phyloP scores from a whole-genome alignment of 495 filamentous ascomycete species.

The Thermothielavioides terrestris region DNA sequence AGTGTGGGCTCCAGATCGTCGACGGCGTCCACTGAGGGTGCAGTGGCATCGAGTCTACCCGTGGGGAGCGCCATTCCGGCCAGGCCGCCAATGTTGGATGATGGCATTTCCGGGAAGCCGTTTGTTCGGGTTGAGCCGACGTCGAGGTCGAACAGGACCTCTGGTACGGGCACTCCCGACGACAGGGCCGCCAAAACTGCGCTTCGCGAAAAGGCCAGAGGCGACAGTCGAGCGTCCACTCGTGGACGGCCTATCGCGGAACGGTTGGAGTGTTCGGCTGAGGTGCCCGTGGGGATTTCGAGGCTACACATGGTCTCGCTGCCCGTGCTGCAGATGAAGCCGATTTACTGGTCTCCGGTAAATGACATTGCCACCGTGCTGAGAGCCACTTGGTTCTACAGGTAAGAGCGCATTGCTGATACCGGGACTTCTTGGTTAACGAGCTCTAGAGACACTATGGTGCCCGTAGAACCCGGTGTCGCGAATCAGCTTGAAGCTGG shows the following conservation, averaged over 20 bases:
- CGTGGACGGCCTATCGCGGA: neutral
- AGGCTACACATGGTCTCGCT: slow-evolving; percentile 56
- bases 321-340: slow-evolving; percentile 70
- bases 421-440: neutral
- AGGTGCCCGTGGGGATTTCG: slow-evolving; percentile 68
- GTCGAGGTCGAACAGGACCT: slow-evolving; percentile 7
- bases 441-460: slow-evolving; percentile 65
- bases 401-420: slow-evolving; percentile 2
- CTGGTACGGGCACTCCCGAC: slow-evolving; percentile 13
- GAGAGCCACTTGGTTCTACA: slow-evolving; percentile 93
- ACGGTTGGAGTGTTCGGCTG: slow-evolving; percentile 24
- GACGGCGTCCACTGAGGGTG: slow-evolving; percentile 5
- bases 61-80: slow-evolving; percentile 10
- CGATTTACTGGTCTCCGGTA: slow-evolving; percentile 96
- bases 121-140: slow-evolving; percentile 34
- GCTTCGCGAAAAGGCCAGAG: slow-evolving; percentile 6
- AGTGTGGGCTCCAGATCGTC: slow-evolving; percentile 4
- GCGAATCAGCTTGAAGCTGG: slow-evolving; percentile 88
- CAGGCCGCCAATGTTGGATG: slow-evolving; percentile 28
- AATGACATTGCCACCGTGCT: slow-evolving; percentile 77
- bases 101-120: slow-evolving; percentile 40
- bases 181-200: slow-evolving; percentile 7
- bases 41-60: slow-evolving; percentile 3
- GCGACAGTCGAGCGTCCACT: slow-evolving; percentile 9
- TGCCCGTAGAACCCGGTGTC: slow-evolving; percentile 76